Evolutionary conservation across 2,329 filamentous ascomycete genomes (phyloP), one percentile per base, ranked within the genome.

Genomic region (Fusarium sp.): DNA sequence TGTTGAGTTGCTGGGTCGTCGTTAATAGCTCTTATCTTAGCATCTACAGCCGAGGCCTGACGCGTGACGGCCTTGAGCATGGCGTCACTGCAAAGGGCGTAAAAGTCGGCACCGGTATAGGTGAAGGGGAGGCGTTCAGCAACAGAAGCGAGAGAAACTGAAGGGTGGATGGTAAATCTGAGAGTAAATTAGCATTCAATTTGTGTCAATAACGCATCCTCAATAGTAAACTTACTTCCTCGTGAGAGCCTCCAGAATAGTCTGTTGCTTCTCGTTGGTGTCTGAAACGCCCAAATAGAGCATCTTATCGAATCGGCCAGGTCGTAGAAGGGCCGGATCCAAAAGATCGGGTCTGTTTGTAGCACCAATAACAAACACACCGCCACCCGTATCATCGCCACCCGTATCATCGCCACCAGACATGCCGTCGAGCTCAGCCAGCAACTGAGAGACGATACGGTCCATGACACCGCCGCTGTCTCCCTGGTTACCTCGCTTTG

Each of bases 41-140:
- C 86, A 78, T 99, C 96, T 3, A 98, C 95, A 2, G 89, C 86
- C 2, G 90, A 88, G 3, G 96, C 94, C 78, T 97, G 94, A 6
- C 96, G 90, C 3, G 96, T 99, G 62, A 99, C 95, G 18, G 96
- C 96, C 80, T 99, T 98, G 73, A 99, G 91, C 96, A 99, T 99
- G 54, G 96, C 94, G 80, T 99, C 96, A 44, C 94, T 97, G 84
- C 95, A 98, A 18, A 99, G 87, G 1, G 96, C 96, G 81, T 99
- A 99, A 77, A 99, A 91, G 82, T 99, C 96, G 68, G 96, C 96
- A 76, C 96, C 96, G 0, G 96, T 99, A 82, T 98, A 99, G 3
- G 95, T 98, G 78, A 98, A 96, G 0, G 96, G 96, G 5, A 99
- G 88, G 11, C 86, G 86, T 54, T 92, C 87, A 5, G 95, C 92